Conservation (phyloP, 495 filamentous ascomycete genomes). For the Aspergillus incahuasiensis region DNA sequence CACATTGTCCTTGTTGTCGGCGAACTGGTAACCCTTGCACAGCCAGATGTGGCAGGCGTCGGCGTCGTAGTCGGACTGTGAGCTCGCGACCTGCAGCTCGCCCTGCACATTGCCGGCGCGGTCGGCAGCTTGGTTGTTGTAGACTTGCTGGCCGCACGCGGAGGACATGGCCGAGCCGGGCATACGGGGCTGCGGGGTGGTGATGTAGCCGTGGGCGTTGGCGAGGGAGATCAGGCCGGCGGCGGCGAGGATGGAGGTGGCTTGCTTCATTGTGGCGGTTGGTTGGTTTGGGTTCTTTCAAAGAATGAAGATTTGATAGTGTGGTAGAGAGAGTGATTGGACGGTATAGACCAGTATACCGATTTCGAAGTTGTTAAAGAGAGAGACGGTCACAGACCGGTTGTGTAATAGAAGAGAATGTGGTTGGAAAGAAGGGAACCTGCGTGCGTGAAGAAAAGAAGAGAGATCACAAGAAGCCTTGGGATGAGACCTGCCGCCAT, state of each 20-base stretch:
- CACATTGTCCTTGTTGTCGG: conserved; percentile 63
- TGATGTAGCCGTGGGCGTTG: conserved; percentile 60
- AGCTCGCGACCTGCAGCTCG: conserved; percentile 52
- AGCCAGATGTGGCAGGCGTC: conserved; percentile 60
- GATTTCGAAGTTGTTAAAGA: conserved; percentile 21
- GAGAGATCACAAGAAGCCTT: conserved; percentile 16
- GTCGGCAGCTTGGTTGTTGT: conserved; percentile 56
- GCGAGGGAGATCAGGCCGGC: conserved; percentile 49
- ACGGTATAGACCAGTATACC: conserved; percentile 33
- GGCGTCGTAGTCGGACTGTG: conserved; percentile 53
- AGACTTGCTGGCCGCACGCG: conserved; percentile 59
- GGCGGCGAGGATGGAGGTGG: conserved; percentile 31
- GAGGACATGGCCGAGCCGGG: conserved; percentile 56
- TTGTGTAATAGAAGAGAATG: conserved; percentile 24
- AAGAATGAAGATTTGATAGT: not conserved
- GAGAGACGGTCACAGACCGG: conserved; percentile 36
- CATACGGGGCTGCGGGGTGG: conserved; percentile 51
- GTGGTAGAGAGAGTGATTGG: conserved; percentile 16
- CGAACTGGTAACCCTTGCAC: conserved; percentile 70
- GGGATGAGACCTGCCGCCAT: not conserved
- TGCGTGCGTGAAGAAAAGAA: conserved; percentile 21
- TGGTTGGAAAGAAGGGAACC: conserved; percentile 17
- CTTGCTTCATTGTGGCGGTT: conserved; percentile 33
- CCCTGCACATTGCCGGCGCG: conserved; percentile 66
- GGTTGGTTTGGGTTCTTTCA: not conserved